These are phyloP conservation scores for Stenocarpella maydis DNA, from an alignment of 2,329 filamentous ascomycete species.

Conservation along the genomic window DNA sequence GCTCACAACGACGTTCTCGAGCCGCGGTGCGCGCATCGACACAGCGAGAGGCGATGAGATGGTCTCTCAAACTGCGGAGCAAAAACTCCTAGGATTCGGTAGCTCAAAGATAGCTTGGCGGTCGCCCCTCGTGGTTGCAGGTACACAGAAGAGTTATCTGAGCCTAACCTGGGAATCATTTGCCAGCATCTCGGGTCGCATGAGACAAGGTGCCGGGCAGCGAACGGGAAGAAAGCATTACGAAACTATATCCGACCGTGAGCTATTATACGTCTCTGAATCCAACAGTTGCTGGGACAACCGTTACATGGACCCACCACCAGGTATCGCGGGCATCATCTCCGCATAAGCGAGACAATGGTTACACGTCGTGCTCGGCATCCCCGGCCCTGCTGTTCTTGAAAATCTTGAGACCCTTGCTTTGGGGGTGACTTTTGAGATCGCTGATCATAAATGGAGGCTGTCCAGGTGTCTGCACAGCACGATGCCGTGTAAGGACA, in stretches of 20 bases:
- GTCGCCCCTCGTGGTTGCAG: background rate
- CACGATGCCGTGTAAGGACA: slow-evolving; percentile 4
- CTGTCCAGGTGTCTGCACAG: background rate
- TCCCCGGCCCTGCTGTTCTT: background rate
- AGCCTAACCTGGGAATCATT: background rate
- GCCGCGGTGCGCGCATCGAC: background rate
- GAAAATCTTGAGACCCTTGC: background rate
- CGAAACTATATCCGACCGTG: background rate
- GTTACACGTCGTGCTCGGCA: slow-evolving; percentile 11
- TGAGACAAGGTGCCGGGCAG: slow-evolving; percentile 14
- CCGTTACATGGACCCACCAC: background rate
- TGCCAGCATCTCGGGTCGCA: background rate
- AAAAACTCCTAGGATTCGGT: background rate
- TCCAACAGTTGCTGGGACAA: background rate
- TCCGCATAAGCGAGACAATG: slow-evolving; percentile 16
- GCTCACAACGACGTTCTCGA: background rate
- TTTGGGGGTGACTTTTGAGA: background rate
- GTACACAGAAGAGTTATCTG: background rate
- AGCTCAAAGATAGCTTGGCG: background rate
- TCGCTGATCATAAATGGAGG: background rate
- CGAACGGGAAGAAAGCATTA: slow-evolving; percentile 1
- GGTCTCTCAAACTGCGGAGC: background rate
- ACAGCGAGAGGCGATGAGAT: background rate
- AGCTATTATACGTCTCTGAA: background rate
- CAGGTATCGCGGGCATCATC: background rate